Evolutionary conservation across 371 early-diverging fungal genomes (phyloP).

Genomic region (Basidiobolus meristosporus): DNA sequence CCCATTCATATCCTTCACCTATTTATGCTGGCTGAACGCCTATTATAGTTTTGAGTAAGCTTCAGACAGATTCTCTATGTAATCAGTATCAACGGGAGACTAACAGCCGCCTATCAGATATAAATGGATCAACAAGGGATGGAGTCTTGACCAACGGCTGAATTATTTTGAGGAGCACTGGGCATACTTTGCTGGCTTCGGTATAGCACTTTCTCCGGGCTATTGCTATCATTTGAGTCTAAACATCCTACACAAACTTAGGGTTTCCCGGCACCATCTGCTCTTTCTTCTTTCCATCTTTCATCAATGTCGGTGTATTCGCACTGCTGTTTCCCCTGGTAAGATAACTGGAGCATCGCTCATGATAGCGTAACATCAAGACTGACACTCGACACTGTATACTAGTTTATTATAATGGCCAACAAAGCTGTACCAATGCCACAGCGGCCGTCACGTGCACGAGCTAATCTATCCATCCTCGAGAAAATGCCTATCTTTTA

Average conservation of each 20-base stretch:
- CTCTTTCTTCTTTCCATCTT: conserved; percentile 18
- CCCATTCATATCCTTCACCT: conserved; percentile 10
- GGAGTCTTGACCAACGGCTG: conserved; percentile 18
- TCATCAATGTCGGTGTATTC: conserved; percentile 19
- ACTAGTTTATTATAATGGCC: no score
- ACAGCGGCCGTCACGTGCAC: no score
- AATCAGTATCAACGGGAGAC: neutral
- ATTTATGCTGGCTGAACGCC: conserved; percentile 18
- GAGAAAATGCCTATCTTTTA: conserved; percentile 19
- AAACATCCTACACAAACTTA: conserved; percentile 1
- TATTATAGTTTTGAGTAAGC: conserved; percentile 28
- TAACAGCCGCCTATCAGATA: conserved; percentile 8
- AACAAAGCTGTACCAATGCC: no score
- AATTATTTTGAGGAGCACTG: conserved; percentile 20
- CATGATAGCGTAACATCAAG: neutral
- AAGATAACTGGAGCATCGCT: conserved; percentile 3
- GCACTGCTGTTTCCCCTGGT: conserved; percentile 23
- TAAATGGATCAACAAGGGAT: conserved; percentile 19
- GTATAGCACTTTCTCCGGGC: conserved; percentile 2
- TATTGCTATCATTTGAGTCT: neutral
- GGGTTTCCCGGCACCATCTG: conserved; percentile 15
- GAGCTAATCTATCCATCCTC: no score
- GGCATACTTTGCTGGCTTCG: conserved; percentile 25
- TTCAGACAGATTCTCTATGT: neutral
- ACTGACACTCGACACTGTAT: no score